phyloP scores from a whole-genome alignment of 2,329 filamentous ascomycete genomes.

The Rhynchosporium secalis region DNA sequence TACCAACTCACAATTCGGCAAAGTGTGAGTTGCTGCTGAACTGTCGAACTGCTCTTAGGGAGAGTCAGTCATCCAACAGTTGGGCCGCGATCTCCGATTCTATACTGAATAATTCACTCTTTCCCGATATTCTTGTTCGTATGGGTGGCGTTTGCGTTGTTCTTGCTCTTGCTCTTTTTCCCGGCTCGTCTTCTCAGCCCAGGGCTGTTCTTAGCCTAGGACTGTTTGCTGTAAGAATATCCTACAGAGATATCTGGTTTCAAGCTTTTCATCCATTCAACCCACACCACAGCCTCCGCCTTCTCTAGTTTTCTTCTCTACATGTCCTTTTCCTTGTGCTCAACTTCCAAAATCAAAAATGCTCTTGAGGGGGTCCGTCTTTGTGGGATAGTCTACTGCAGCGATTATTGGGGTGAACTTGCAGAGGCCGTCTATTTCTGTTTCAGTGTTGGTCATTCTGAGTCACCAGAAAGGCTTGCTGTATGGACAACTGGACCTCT shows the following conservation, averaged over 20 bases:
- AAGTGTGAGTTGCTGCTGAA: constrained; percentile 39
- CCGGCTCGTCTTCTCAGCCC: constrained; percentile 29
- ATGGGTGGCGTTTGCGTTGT: constrained; percentile 42
- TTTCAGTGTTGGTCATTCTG: constrained; percentile 25
- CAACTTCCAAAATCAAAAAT: constrained; percentile 31
- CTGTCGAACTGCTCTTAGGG: constrained; percentile 28
- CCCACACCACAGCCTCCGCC: constrained; percentile 25
- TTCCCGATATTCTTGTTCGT: constrained; percentile 39
- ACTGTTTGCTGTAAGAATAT: constrained; percentile 42
- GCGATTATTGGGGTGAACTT: constrained; percentile 19
- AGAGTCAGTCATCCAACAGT: constrained; percentile 26
- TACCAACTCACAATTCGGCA: constrained; percentile 42
- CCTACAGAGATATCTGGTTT: constrained; percentile 39
- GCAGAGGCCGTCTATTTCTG: constrained; percentile 26
- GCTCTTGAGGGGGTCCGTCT: constrained; percentile 32
- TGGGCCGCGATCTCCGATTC: constrained; percentile 39
- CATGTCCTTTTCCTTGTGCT: constrained; percentile 31
- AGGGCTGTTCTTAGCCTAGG: constrained; percentile 26
- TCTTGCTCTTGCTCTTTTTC: constrained; percentile 29
- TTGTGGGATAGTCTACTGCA: constrained; percentile 30
- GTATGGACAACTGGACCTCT: constrained; percentile 7
- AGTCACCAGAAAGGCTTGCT: constrained; percentile 17
- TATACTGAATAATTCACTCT: constrained; percentile 49
- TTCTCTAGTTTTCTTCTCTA: constrained; percentile 25
- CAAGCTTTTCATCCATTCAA: constrained; percentile 20